Percentiles rank a stretch among this genome's conserved stretches.
phyloP scores from a whole-genome alignment of 176 grass and related monocot species.

The Phoenix dactylifera region DNA sequence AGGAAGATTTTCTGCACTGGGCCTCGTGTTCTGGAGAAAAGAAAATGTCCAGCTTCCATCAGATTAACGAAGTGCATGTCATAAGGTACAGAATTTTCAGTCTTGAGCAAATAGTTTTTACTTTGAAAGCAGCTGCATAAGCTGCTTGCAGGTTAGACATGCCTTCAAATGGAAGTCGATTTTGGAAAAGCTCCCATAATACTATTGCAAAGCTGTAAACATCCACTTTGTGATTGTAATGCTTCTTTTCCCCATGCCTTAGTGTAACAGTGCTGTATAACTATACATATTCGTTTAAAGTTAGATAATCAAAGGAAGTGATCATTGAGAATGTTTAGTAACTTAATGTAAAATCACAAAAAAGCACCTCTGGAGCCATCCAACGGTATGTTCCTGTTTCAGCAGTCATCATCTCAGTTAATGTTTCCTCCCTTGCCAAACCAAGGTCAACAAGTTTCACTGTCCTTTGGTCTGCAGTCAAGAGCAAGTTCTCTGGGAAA shows the following conservation, averaged over 20 bases:
- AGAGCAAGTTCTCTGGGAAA: slow-evolving; percentile 69
- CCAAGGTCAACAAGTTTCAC: slow-evolving; percentile 97
- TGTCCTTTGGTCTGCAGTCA: slow-evolving; percentile 85
- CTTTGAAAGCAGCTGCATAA: slow-evolving; percentile 98
- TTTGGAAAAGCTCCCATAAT: slow-evolving; percentile 93
- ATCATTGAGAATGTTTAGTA: not conserved
- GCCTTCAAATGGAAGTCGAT: slow-evolving; percentile 86
- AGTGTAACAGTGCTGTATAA: slow-evolving; percentile 96
- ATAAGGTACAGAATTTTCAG: no score
- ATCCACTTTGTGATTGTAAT: slow-evolving; percentile 99
- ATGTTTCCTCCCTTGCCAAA: slow-evolving; percentile 97
- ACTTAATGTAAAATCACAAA: slow-evolving; percentile 5
- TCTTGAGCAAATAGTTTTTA: slow-evolving; percentile 4
- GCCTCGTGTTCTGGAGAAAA: slow-evolving; percentile 68
- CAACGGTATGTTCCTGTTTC: slow-evolving; percentile 98
- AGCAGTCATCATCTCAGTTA: slow-evolving; percentile 99
- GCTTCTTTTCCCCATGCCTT: slow-evolving; percentile 98
- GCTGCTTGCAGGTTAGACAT: slow-evolving; percentile 99
- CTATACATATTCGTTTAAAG: slow-evolving; percentile 20
- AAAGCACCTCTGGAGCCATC: slow-evolving; percentile 96
- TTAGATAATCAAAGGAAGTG: no score
- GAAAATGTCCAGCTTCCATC: no score
- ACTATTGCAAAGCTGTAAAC: slow-evolving; percentile 99
- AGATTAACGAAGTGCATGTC: no score
- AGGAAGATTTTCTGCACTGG: slow-evolving; percentile 81